Evolutionary conservation across 352 stramenopile genomes (phyloP), one percentile per base, ranked within the genome.

Genomic region (Globisporangium cederbergense): DNA sequence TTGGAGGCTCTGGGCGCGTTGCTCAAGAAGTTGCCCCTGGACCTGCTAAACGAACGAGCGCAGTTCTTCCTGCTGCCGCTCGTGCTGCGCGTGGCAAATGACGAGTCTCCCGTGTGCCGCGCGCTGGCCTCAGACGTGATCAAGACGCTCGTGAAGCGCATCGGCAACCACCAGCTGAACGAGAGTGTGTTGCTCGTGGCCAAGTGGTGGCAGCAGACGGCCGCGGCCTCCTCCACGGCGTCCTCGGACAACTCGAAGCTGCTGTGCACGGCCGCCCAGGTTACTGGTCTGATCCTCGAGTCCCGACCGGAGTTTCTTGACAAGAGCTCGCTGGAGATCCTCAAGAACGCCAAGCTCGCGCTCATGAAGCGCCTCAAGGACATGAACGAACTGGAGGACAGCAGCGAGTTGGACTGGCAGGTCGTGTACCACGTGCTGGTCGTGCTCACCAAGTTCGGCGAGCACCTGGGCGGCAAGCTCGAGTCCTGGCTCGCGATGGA

Each of bases 31-130:
- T 80, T 99, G 2, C 96, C 96, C 20, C 66, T 91, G 13, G 85
- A 95, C 7, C 57, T 98, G 45, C 68, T 99, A 46, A 97, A 98
- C 70, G 83, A 86, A 43, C 81, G 97, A 54, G 85, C 86, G 6
- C 93, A 98, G 69, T 88, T 98, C 62, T 97, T 99, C 66, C 91
- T 99, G 60, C 71, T 99, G 54, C 96, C 96, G 40, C 78, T 98
- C n/a, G 95, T 99, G 54, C 74, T 99, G 38, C 96, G 97, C 55
- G 68, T 99, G 30, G 91, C 94, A 0, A 99, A 99, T 68, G 97
- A 99, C 62, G 92, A 98, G 36, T 88, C 91, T 3, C 83, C 86
- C 1, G 79, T 78, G 58, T 99, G 96, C 66, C 90, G 95, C 53
- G 74, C 92, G 50, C 76, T 93, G 4, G 82, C 96, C 8, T 73